A percentile compares a stretch with the other conserved stretches of the same genome.
These are phyloP conservation scores for Eimeria tenella DNA, from an alignment of 169 alveolate species.

Conservation along the genomic window DNA sequence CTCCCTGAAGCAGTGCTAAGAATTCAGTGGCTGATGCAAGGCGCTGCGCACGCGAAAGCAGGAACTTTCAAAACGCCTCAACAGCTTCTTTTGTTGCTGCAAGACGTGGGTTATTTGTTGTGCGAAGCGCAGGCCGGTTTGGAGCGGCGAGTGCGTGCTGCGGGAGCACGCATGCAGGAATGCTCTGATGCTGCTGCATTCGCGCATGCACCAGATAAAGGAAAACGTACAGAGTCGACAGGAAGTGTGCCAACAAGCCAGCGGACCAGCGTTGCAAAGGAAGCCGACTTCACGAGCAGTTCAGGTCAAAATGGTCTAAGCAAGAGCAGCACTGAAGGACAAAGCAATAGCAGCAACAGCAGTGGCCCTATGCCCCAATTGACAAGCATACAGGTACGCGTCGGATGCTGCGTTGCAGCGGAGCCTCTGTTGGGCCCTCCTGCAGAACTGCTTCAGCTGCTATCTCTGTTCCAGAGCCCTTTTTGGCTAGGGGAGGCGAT, in stretches of 20 bases:
- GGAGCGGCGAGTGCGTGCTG: conserved; percentile 15
- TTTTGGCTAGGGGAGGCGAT: neutral
- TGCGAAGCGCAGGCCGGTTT: conserved; percentile 14
- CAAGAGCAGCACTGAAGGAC: neutral
- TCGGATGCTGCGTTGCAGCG: conserved; percentile 22
- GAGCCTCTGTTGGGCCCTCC: conserved; percentile 38
- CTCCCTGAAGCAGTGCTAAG: conserved; percentile 47
- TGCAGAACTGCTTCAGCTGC: conserved; percentile 7
- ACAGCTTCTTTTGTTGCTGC: conserved; percentile 47
- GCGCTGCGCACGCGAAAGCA: neutral
- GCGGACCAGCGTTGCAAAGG: neutral
- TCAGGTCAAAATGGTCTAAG: neutral
- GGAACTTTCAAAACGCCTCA: conserved; percentile 20
- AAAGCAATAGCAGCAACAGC: conserved; percentile 19
- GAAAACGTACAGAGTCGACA: conserved; percentile 3
- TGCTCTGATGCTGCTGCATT: conserved; percentile 4
- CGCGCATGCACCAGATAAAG: neutral
- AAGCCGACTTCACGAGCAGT: neutral
- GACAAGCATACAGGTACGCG: conserved; percentile 18
- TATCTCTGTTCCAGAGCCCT: conserved; percentile 40
- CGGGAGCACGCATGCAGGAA: neutral
- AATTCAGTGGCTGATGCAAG: conserved; percentile 50
- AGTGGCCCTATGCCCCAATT: neutral
- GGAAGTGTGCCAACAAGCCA: neutral
- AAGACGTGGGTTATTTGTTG: conserved; percentile 32